These are phyloP conservation scores for Trichosporon inkin DNA, from an alignment of 1,284 basidiomycete species.

Conservation along the genomic window DNA sequence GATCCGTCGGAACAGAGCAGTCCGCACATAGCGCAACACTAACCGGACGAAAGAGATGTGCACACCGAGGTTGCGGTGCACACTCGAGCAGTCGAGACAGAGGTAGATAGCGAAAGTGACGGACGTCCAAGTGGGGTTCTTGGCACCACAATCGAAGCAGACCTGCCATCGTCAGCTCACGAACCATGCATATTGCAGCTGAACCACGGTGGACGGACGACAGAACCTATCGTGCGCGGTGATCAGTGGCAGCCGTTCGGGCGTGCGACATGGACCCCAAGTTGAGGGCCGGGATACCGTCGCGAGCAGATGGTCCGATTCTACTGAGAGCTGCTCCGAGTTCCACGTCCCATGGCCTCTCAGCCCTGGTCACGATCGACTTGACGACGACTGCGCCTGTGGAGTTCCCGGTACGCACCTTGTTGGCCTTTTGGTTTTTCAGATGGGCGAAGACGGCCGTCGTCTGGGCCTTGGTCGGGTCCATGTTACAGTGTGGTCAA, in stretches of 20 bases:
- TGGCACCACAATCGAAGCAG: slow-evolving; percentile 94
- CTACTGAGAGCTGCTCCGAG: background rate
- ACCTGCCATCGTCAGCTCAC: slow-evolving; percentile 55
- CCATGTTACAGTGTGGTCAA: slow-evolving; percentile 27
- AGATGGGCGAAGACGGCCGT: slow-evolving; percentile 53
- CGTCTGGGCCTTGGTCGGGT: slow-evolving; percentile 51
- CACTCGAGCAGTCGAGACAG: slow-evolving; percentile 92
- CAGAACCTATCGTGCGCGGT: too few species aligned
- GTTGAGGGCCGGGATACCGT: too few species aligned
- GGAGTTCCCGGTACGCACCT: slow-evolving; percentile 55
- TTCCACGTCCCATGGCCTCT: background rate
- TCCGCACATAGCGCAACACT: slow-evolving; percentile 36
- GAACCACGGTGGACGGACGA: background rate
- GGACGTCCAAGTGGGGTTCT: slow-evolving; percentile 96
- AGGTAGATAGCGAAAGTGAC: slow-evolving; percentile 97
- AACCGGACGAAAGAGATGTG: slow-evolving; percentile 96
- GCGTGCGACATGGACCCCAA: too few species aligned
- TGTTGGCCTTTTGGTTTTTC: slow-evolving; percentile 80
- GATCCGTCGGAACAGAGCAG: background rate
- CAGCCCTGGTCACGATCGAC: background rate
- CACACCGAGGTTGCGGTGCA: slow-evolving; percentile 95
- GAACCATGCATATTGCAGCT: background rate
- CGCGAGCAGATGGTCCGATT: too few species aligned
- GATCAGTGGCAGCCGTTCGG: too few species aligned
- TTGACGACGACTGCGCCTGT: background rate